Conservation (phyloP, 441 rosid species). For the Hypseocharis bilobata region DNA sequence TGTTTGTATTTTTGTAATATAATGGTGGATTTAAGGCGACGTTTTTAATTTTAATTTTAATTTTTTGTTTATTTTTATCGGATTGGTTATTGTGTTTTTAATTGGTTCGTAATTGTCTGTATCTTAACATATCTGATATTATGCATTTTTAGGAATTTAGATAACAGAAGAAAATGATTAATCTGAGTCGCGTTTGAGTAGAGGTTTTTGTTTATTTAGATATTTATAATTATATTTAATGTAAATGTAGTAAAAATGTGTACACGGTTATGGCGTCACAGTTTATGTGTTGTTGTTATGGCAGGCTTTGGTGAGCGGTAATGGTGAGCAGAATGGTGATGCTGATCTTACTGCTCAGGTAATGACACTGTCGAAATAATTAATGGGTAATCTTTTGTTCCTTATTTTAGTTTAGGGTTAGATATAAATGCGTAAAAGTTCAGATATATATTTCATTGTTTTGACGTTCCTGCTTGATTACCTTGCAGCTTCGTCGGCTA, state of each 20-base stretch:
- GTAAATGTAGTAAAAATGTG: background rate
- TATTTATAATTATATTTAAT: background rate
- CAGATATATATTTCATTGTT: background rate
- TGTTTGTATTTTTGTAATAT: background rate
- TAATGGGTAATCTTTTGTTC: background rate
- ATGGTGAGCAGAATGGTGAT: constrained; percentile 43
- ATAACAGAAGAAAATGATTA: too few species aligned
- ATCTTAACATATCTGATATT: too few species aligned
- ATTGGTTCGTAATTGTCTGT: too few species aligned
- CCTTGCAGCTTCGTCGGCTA: constrained; percentile 51
- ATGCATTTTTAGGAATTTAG: too few species aligned
- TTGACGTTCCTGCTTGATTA: background rate
- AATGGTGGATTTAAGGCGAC: too few species aligned
- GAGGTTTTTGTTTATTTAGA: background rate
- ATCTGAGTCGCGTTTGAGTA: background rate
- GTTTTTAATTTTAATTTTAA: background rate
- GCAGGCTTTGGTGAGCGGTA: constrained; percentile 47
- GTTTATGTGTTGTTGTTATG: constrained; percentile 14
- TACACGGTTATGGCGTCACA: background rate
- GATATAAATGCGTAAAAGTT: constrained; percentile 2
- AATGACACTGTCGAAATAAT: background rate
- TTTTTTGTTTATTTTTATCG: background rate
- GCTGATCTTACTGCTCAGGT: constrained; percentile 60
- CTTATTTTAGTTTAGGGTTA: background rate
- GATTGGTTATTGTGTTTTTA: too few species aligned